Evolutionary conservation across 2,329 filamentous ascomycete genomes (phyloP).

Genomic region (Fusarium sterilihyphosum): DNA sequence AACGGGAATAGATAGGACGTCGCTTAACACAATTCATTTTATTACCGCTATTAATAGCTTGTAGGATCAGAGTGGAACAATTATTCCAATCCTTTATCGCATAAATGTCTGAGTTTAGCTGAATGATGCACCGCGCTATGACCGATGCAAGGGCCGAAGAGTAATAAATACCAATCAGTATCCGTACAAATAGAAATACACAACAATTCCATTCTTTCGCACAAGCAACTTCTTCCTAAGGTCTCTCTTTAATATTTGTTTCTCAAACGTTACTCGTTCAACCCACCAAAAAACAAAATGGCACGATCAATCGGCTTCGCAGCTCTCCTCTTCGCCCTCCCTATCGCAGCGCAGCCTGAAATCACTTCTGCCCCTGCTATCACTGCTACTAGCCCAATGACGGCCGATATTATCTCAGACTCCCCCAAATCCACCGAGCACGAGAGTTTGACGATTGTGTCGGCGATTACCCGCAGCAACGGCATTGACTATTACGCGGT

Average conservation of each 20-base stretch:
- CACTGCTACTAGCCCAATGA: accelerated
- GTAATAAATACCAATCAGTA: not conserved
- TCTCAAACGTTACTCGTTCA: not conserved
- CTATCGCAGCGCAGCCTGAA: not conserved
- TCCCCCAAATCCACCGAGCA: too few species aligned
- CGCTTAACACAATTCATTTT: not conserved
- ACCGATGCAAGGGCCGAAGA: accelerated
- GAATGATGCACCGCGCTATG: not conserved
- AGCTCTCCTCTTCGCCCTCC: not conserved
- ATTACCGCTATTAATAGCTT: not conserved
- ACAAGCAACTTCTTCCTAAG: accelerated
- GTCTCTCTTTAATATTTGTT: not conserved
- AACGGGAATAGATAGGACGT: not conserved
- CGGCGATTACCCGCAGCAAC: not conserved
- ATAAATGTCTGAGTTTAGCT: not conserved
- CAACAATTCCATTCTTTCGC: not conserved
- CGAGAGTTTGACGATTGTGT: not conserved
- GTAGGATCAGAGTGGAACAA: not conserved
- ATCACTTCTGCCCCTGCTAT: accelerated
- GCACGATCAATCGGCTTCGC: not conserved
- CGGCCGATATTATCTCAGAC: too few species aligned
- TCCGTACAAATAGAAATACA: not conserved
- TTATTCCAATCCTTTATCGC: not conserved
- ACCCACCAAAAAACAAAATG: not conserved
- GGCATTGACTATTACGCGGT: not conserved